Evolutionary conservation across 352 stramenopile genomes (phyloP).

Genomic region (Phytophthora megakarya): DNA sequence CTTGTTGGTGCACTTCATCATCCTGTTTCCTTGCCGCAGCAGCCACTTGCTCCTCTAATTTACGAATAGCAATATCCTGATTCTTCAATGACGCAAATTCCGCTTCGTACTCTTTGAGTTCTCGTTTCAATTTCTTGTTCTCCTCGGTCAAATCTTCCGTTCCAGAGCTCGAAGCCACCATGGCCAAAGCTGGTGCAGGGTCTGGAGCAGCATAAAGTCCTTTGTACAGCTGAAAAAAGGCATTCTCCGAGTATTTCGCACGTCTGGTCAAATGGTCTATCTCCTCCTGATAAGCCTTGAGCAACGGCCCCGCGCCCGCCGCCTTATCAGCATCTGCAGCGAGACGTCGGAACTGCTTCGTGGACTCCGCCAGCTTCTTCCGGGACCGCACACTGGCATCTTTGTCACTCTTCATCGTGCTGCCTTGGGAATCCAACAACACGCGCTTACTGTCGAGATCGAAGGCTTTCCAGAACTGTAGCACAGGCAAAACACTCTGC

Average conservation of each 20-base stretch:
- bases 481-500: conserved; percentile 51
- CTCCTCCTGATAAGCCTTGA: conserved; percentile 93
- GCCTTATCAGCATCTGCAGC: conserved; percentile 72
- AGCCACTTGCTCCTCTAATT: conserved; percentile 91
- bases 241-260: conserved; percentile 91
- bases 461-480: conserved; percentile 88
- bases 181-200: conserved; percentile 72
- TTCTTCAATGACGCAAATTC: conserved; percentile 96
- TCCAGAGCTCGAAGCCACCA: conserved; percentile 47
- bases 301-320: conserved; percentile 49
- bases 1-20: conserved; percentile 60
- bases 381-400: conserved; percentile 76
- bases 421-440: conserved; percentile 74
- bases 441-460: conserved; percentile 89
- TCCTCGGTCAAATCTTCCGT: conserved; percentile 83
- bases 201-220: conserved; percentile 86
- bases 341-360: conserved; percentile 83
- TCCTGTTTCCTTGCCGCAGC: conserved; percentile 81
- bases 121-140: conserved; percentile 89
- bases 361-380: conserved; percentile 87
- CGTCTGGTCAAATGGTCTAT: conserved; percentile 92
- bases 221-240: conserved; percentile 90
- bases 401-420: conserved; percentile 85
- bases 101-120: conserved; percentile 93
- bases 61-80: conserved; percentile 97